phyloP scores from a whole-genome alignment of 495 filamentous ascomycete species.

The Hyaloscypha bicolor region DNA sequence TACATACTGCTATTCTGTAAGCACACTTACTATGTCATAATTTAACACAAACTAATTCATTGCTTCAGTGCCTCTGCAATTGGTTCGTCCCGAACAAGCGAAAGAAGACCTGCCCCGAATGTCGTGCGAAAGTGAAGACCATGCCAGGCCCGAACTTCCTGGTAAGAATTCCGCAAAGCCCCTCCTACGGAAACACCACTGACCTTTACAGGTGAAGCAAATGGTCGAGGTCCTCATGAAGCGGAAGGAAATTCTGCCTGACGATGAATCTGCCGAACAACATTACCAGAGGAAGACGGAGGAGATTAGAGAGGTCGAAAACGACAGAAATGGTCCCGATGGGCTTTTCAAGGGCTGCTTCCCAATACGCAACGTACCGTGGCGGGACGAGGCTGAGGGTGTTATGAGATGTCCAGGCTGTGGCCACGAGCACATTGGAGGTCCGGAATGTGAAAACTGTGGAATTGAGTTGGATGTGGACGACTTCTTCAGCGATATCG shows the following conservation, averaged over 20 bases:
- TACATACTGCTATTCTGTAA: constrained; percentile 73
- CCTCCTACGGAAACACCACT: constrained; percentile 16
- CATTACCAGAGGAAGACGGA: constrained; percentile 58
- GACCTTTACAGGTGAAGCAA: constrained; percentile 58
- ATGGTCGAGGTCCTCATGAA: constrained; percentile 66
- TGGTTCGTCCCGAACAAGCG: constrained; percentile 62
- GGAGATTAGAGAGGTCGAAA: constrained; percentile 54
- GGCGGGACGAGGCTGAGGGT: constrained; percentile 62
- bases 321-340: constrained; percentile 52
- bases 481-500: constrained; percentile 20
- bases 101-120: constrained; percentile 75
- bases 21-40: constrained; percentile 30
- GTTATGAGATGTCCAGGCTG: constrained; percentile 61
- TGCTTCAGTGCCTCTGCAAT: constrained; percentile 58
- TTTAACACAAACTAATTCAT: constrained; percentile 8
- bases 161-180: constrained; percentile 40
- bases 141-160: constrained; percentile 71
- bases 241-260: constrained; percentile 62
- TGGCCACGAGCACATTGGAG: constrained; percentile 29
- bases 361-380: constrained; percentile 17
- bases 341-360: constrained; percentile 73
- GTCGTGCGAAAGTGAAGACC: constrained; percentile 59
- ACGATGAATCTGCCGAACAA: constrained; percentile 64
- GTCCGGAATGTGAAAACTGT: constrained; percentile 27
- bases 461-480: constrained; percentile 22